Conservation (phyloP, 805 yeast species). For the Sugiyamaella americana region DNA sequence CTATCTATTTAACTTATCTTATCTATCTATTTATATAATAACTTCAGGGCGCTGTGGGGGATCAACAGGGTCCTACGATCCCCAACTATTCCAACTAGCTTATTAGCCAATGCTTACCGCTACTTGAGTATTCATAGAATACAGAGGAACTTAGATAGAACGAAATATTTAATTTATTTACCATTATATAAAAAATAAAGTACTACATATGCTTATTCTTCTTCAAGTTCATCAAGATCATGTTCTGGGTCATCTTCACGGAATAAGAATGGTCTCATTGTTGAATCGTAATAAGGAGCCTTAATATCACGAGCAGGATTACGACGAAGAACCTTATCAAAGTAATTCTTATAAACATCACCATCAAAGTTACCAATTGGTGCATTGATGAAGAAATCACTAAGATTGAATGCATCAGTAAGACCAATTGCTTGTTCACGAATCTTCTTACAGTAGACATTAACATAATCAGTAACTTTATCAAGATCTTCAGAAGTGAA, state of each 20-base stretch:
- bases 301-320: slow-evolving; percentile 38
- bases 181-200: no score
- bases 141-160: no score
- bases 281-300: slow-evolving; percentile 50
- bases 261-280: slow-evolving; percentile 33
- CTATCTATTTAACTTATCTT: no score
- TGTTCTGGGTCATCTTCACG: slow-evolving; percentile 25
- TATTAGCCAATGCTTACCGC: no score
- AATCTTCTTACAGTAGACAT: slow-evolving; percentile 42
- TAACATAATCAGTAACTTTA: slow-evolving; percentile 38
- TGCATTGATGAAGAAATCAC: slow-evolving; percentile 76
- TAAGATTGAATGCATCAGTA: slow-evolving; percentile 77
- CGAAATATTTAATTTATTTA: no score
- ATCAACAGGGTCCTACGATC: no score
- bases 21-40: no score
- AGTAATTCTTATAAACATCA: slow-evolving; percentile 75
- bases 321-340: slow-evolving; percentile 52
- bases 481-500: slow-evolving; percentile 46
- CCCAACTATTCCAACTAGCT: no score
- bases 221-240: slow-evolving; percentile 7
- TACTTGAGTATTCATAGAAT: no score
- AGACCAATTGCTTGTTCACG: slow-evolving; percentile 69
- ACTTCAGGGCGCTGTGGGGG: no score
- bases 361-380: slow-evolving; percentile 79
- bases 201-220: neutral